These are phyloP conservation scores for Candida koratica DNA, from an alignment of 805 yeast species.

Conservation along the genomic window DNA sequence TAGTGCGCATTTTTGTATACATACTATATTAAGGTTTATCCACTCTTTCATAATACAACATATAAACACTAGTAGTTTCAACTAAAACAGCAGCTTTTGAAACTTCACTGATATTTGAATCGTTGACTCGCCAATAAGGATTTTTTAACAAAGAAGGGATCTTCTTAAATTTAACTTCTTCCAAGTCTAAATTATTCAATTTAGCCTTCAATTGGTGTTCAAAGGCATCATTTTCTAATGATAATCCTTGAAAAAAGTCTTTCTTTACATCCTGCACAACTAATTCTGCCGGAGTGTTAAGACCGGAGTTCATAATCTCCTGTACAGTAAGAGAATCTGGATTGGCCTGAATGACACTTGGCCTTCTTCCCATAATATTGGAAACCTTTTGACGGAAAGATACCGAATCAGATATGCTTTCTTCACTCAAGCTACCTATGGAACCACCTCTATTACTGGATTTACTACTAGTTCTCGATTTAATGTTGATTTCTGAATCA, in stretches of 20 bases:
- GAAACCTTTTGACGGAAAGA: slow-evolving; percentile 35
- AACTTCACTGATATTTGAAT: slow-evolving; percentile 63
- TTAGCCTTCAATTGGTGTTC: slow-evolving; percentile 12
- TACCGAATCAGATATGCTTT: slow-evolving; percentile 20
- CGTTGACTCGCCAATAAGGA: slow-evolving; percentile 87
- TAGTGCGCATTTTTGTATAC: not conserved
- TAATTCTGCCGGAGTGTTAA: slow-evolving; percentile 40
- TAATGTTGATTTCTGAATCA: not conserved
- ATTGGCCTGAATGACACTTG: slow-evolving; percentile 37
- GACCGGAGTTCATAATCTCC: slow-evolving; percentile 37
- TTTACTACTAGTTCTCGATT: slow-evolving; percentile 9
- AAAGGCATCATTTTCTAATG: slow-evolving; percentile 7
- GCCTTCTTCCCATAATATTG: slow-evolving; percentile 40
- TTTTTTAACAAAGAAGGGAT: slow-evolving; percentile 51
- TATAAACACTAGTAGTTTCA: slow-evolving; percentile 76
- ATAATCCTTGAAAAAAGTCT: slow-evolving; percentile 23
- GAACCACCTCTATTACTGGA: slow-evolving; percentile 13
- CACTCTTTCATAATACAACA: slow-evolving; percentile 73
- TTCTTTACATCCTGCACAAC: slow-evolving; percentile 29
- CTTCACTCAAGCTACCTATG: slow-evolving; percentile 15
- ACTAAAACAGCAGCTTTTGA: slow-evolving; percentile 52
- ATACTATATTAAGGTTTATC: slow-evolving; percentile 20
- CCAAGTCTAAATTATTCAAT: slow-evolving; percentile 7
- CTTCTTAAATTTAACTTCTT: slow-evolving; percentile 42
- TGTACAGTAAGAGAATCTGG: slow-evolving; percentile 33